Conservation (phyloP, 2,329 filamentous ascomycete genomes). For the Xylariaceae sp. region DNA sequence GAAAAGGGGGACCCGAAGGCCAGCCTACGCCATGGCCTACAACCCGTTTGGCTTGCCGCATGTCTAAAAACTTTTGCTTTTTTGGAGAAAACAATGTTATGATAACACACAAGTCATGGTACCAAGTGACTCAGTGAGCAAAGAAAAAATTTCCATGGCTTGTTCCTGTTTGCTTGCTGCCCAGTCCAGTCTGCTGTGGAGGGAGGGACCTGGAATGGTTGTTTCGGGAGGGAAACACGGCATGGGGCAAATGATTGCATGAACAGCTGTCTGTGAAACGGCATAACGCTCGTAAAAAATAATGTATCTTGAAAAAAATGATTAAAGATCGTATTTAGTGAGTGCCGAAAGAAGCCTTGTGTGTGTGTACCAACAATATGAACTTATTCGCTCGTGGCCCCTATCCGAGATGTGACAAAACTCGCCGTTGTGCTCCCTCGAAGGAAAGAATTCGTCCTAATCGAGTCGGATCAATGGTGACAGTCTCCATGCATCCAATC, state of each 20-base stretch:
- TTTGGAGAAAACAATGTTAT: neutral
- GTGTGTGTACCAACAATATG: neutral
- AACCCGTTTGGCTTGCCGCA: neutral
- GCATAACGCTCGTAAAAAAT: neutral
- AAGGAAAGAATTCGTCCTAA: neutral
- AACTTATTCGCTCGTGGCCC: constrained; percentile 1
- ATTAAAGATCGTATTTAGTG: neutral
- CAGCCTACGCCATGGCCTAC: neutral
- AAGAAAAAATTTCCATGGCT: too few species aligned
- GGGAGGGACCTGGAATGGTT: too few species aligned
- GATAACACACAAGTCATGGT: too few species aligned
- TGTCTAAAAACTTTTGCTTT: neutral
- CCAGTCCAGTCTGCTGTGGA: too few species aligned
- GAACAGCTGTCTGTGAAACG: constrained; percentile 23
- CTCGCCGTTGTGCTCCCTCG: constrained; percentile 4
- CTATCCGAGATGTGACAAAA: constrained; percentile 9
- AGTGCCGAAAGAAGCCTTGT: neutral
- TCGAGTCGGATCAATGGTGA: neutral
- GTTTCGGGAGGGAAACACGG: too few species aligned
- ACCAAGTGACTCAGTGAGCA: too few species aligned
- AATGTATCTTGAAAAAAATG: neutral
- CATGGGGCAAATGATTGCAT: constrained; percentile 14
- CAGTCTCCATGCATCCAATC: neutral
- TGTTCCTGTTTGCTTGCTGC: too few species aligned
- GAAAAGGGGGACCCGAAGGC: neutral